phyloP scores from a whole-genome alignment of 306 rosid genomes.

The Lathyrus sativus region DNA sequence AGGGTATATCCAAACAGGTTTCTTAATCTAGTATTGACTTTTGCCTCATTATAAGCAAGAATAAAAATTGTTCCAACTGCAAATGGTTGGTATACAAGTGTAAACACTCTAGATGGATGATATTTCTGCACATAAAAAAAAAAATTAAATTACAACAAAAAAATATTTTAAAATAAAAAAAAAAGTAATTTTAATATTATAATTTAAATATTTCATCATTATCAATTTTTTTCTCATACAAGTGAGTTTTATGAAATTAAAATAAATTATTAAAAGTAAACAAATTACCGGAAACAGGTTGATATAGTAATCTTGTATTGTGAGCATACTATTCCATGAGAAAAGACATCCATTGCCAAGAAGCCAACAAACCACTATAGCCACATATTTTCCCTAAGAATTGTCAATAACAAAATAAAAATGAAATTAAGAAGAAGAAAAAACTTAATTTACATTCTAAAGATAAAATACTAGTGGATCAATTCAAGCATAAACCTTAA shows the following conservation, averaged over 20 bases:
- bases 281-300: slow-evolving; percentile 67
- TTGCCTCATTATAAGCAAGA: slow-evolving; percentile 67
- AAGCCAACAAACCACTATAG: slow-evolving; percentile 72
- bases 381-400: slow-evolving; percentile 65
- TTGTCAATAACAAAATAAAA: neutral
- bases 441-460: neutral
- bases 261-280: neutral
- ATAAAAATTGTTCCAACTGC: slow-evolving; percentile 64
- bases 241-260: neutral
- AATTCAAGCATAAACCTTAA: slow-evolving; percentile 52
- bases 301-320: slow-evolving; percentile 72
- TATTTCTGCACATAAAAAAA: slow-evolving; percentile 55
- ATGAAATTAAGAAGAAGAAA: slow-evolving; percentile 25
- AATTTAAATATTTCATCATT: no score
- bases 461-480: neutral
- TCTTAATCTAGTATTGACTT: slow-evolving; percentile 64
- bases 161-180: no score
- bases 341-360: slow-evolving; percentile 91
- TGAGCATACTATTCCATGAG: slow-evolving; percentile 94
- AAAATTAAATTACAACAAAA: neutral
- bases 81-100: slow-evolving; percentile 85
- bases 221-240: neutral
- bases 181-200: no score
- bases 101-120: slow-evolving; percentile 83
- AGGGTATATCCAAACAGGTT: slow-evolving; percentile 68